Percentiles rank a stretch among this genome's conserved stretches.
Conservation (phyloP, 768 basidiomycete species). For the Rhodotorula paludigena region DNA sequence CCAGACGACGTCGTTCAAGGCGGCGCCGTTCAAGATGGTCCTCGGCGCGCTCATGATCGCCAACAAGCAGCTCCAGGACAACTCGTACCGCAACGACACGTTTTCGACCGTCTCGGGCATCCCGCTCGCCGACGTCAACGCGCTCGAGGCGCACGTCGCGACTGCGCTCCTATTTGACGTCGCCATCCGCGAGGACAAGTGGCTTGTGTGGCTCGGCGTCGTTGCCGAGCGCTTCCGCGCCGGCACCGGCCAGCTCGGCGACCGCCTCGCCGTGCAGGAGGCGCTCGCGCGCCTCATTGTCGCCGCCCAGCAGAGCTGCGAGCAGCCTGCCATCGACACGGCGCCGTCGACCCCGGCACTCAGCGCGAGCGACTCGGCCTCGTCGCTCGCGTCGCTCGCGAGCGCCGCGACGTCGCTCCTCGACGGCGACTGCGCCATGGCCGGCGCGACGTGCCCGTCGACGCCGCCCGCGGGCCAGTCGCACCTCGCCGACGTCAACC, state of each 20-base stretch:
- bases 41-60: slow-evolving; percentile 91
- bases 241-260: slow-evolving; percentile 24
- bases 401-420: neutral
- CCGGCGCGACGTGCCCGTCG: slow-evolving; percentile 7
- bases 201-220: slow-evolving; percentile 36
- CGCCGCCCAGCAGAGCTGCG: slow-evolving; percentile 16
- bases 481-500: slow-evolving; percentile 6
- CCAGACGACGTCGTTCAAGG: slow-evolving; percentile 66
- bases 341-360: neutral
- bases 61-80: slow-evolving; percentile 68
- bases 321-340: neutral
- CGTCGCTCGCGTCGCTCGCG: slow-evolving; percentile 2
- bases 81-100: slow-evolving; percentile 95
- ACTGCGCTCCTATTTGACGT: slow-evolving; percentile 71
- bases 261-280: slow-evolving; percentile 19
- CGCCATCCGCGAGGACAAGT: slow-evolving; percentile 54
- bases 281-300: slow-evolving; percentile 32
- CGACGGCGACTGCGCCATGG: too few species aligned
- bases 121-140: slow-evolving; percentile 74
- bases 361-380: neutral
- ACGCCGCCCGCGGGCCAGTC: neutral
- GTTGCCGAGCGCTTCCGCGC: slow-evolving; percentile 10
- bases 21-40: slow-evolving; percentile 64
- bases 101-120: slow-evolving; percentile 93
- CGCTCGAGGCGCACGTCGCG: slow-evolving; percentile 87